Conservation (phyloP, 2,329 filamentous ascomycete genomes). For the Fusarium sterilihyphosum region DNA sequence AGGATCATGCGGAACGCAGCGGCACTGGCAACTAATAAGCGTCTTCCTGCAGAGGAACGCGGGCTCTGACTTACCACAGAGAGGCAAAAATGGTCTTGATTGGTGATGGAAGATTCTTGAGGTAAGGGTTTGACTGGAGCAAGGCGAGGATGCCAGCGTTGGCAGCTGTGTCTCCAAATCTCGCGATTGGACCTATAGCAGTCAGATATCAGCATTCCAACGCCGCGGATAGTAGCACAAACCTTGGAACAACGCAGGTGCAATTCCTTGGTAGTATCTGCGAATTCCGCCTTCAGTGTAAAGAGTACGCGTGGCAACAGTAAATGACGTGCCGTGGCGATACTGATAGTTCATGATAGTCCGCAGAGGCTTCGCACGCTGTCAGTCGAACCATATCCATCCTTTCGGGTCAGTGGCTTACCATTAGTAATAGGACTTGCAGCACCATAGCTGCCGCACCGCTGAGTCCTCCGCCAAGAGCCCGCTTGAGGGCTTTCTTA, state of each 20-base stretch:
- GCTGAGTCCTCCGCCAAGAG: slow-evolving; percentile 57
- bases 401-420: slow-evolving; percentile 11
- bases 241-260: slow-evolving; percentile 58
- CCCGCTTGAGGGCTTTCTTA: slow-evolving; percentile 54
- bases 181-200: slow-evolving; percentile 52
- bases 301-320: slow-evolving; percentile 51
- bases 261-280: slow-evolving; percentile 58
- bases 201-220: background rate
- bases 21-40: slow-evolving; percentile 45
- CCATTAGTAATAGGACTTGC: slow-evolving; percentile 60
- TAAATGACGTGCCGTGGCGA: slow-evolving; percentile 56
- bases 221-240: accelerated
- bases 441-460: slow-evolving; percentile 60
- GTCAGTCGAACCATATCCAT: background rate
- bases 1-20: slow-evolving; percentile 59
- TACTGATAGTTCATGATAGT: slow-evolving; percentile 64
- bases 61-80: slow-evolving; percentile 42
- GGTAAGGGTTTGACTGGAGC: slow-evolving; percentile 57
- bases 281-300: slow-evolving; percentile 54
- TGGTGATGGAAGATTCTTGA: slow-evolving; percentile 54
- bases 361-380: slow-evolving; percentile 51
- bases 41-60: no score
- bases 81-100: slow-evolving; percentile 60
- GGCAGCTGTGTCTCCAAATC: slow-evolving; percentile 60
- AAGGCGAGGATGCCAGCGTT: slow-evolving; percentile 61